These are phyloP conservation scores for Puccinia polysora DNA, from an alignment of 1,284 basidiomycete species.

Conservation along the genomic window DNA sequence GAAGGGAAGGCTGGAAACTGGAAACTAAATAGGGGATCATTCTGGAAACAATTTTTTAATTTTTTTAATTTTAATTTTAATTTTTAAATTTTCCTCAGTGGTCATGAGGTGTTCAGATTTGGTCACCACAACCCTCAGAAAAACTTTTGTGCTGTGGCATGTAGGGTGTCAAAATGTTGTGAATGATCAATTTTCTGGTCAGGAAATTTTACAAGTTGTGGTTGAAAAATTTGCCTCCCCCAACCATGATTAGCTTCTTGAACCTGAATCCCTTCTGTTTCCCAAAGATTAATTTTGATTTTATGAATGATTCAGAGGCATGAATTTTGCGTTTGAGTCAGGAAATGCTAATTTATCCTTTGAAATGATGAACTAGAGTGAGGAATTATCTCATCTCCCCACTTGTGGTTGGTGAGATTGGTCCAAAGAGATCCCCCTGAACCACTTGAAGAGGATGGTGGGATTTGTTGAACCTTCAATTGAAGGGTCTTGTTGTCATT, in stretches of 20 bases:
- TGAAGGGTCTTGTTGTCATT: neutral
- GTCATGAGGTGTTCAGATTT: no score
- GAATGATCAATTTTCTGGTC: neutral
- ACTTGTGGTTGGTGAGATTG: neutral
- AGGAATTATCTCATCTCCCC: neutral
- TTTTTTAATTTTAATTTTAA: no score
- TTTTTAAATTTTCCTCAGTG: no score
- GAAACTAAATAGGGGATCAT: no score
- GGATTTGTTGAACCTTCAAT: neutral
- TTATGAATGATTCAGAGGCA: neutral
- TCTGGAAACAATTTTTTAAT: no score
- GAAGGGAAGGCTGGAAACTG: no score
- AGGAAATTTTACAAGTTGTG: neutral
- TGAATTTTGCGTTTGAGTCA: neutral
- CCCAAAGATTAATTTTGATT: neutral
- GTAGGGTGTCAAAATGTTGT: slow-evolving; percentile 53
- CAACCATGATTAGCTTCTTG: neutral
- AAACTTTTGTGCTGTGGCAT: slow-evolving; percentile 53
- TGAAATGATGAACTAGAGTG: neutral
- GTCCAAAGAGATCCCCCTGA: neutral
- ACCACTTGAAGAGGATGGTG: neutral
- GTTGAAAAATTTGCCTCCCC: neutral
- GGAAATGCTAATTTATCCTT: neutral
- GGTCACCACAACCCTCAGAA: slow-evolving; percentile 50
- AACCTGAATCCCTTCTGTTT: neutral